These are phyloP conservation scores for Aspergillus fumigatus DNA, from an alignment of 2,329 filamentous ascomycete species.

Conservation along the genomic window DNA sequence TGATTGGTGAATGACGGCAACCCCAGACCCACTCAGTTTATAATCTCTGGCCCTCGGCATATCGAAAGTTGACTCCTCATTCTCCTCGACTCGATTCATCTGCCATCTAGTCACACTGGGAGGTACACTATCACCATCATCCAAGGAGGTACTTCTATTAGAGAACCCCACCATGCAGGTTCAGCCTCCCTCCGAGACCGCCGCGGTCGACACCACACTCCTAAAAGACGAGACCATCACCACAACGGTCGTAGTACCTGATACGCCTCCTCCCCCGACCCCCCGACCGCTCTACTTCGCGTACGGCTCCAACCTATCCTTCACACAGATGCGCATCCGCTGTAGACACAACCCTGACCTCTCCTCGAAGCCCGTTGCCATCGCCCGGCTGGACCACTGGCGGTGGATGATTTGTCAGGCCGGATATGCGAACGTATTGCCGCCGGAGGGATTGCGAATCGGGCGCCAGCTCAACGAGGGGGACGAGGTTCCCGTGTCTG, in stretches of 20 bases:
- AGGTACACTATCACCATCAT: not conserved
- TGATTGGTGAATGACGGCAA: not conserved
- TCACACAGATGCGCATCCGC: conserved; percentile 37
- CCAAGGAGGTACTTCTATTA: not conserved
- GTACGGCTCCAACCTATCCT: conserved; percentile 42
- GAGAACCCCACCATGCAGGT: not conserved
- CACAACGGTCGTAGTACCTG: not conserved
- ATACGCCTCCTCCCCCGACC: conserved; percentile 17
- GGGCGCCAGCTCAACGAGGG: conserved; percentile 16
- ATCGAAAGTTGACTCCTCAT: not conserved
- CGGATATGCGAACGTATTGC: conserved; percentile 41
- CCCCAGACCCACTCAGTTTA: not conserved
- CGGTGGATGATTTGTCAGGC: conserved; percentile 40
- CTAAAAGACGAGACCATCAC: not conserved
- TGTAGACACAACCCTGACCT: conserved; percentile 28
- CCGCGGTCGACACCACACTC: not conserved
- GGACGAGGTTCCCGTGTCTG: conserved; percentile 17
- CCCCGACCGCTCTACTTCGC: conserved; percentile 39
- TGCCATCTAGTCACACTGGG: not conserved
- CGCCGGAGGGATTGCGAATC: conserved; percentile 20
- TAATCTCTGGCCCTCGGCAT: not conserved
- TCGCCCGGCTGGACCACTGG: conserved; percentile 36
- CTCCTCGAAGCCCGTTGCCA: conserved; percentile 34
- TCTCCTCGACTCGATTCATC: not conserved
- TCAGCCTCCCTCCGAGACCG: not conserved